These are phyloP conservation scores for Cucurbita maxima DNA, from an alignment of 306 rosid genomes.

Conservation along the genomic window DNA sequence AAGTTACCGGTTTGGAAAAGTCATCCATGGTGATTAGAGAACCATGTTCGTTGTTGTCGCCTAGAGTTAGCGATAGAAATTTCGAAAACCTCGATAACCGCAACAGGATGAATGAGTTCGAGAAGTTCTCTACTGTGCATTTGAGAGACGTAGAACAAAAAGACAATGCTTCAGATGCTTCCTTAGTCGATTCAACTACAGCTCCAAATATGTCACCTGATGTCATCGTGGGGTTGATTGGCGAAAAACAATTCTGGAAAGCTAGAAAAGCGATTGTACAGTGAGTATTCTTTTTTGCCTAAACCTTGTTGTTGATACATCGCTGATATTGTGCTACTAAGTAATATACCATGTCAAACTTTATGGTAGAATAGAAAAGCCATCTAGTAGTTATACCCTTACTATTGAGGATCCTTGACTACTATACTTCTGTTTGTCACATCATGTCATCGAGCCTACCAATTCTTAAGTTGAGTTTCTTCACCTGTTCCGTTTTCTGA, in stretches of 20 bases:
- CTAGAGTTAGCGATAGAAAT: constrained; percentile 16
- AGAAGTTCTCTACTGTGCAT: constrained; percentile 15
- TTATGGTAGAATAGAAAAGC: not conserved
- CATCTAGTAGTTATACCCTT: not conserved
- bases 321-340: not conserved
- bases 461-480: not conserved
- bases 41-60: constrained; percentile 6
- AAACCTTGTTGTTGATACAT: not conserved
- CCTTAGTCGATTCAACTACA: constrained; percentile 10
- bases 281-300: constrained; percentile 28
- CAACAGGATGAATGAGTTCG: constrained; percentile 11
- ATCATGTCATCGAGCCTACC: not conserved
- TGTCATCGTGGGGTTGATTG: constrained; percentile 38
- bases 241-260: constrained; percentile 51
- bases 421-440: not conserved
- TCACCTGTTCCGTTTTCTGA: not conserved
- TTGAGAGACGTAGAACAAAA: constrained; percentile 10
- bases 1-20: not conserved
- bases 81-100: constrained; percentile 13
- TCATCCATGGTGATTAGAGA: constrained; percentile 5
- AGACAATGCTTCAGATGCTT: constrained; percentile 13
- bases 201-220: constrained; percentile 30
- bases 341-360: not conserved
- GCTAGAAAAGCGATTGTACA: constrained; percentile 45
- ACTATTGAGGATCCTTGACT: no score